Evolutionary conservation across 768 basidiomycete genomes (phyloP), one percentile per base, ranked within the genome.

Genomic region (Pholiota microspora): DNA sequence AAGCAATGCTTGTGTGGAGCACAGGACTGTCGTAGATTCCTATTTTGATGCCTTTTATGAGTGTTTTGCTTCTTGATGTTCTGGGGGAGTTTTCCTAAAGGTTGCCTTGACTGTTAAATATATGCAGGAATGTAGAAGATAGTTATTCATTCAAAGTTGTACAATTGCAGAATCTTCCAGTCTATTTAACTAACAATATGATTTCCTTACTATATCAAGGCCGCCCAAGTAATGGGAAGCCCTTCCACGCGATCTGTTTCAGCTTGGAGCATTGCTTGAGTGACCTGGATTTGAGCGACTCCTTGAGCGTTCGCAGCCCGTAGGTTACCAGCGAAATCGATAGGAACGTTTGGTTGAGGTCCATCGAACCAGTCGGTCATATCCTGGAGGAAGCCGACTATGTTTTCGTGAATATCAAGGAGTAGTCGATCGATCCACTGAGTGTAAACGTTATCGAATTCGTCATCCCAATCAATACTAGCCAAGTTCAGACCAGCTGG

Each of bases 1-100:
- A 48, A 36, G 31, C 36, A 47, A 6, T 62, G 62, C 18, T 40
- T 54, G 28, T 62, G 62, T 31, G 59, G 53, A 9, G 29, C 62
- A 25, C 32, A 21, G 2, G 32, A 49, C 5, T 62, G 62, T 51
- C 59, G 62, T 47, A 52, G 54, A 16, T 55, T 38, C 38, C 28
- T 59, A n/a, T n/a, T n/a, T n/a, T n/a, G n/a, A n/a, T n/a, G n/a
- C n/a, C n/a, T n/a, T n/a, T n/a, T n/a, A n/a, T n/a, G n/a, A n/a
- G n/a, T n/a, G n/a, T n/a, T n/a, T n/a, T n/a, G n/a, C n/a, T n/a
- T n/a, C n/a, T n/a, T n/a, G n/a, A n/a, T n/a, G n/a, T n/a, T n/a
- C n/a, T n/a, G n/a, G n/a, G n/a, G n/a, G n/a, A n/a, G n/a, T n/a
- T n/a, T n/a, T n/a, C n/a, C n/a, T n/a, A n/a, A n/a, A n/a, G n/a